Percentiles rank a stretch among this genome's conserved stretches.
phyloP scores from a whole-genome alignment of 148 eudicot genomes.

The Heliosperma pusillum region DNA sequence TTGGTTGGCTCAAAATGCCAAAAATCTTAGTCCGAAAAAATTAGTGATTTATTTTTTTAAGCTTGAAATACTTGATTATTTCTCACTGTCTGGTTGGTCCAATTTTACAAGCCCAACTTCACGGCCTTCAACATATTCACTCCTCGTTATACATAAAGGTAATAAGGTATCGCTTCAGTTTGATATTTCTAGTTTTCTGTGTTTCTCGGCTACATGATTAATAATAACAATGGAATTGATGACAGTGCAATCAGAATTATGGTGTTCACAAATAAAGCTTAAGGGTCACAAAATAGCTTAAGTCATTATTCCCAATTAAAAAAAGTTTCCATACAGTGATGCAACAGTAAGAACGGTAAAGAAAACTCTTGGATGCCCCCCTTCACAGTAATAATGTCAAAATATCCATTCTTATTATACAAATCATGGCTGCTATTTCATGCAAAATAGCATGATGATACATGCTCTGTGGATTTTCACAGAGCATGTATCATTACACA shows the following conservation, averaged over 20 bases:
- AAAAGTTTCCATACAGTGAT: background rate
- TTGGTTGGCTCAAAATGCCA: background rate
- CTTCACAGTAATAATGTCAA: no score
- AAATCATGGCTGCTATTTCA: no score
- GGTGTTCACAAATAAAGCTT: background rate
- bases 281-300: background rate
- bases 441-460: no score
- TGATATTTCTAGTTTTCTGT: background rate
- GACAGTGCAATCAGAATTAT: background rate
- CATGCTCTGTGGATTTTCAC: no score
- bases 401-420: no score
- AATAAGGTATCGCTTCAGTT: background rate
- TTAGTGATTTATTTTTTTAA: background rate
- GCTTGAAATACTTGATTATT: background rate
- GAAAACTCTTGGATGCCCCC: no score
- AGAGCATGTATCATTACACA: no score
- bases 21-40: background rate
- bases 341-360: no score
- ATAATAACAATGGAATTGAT: background rate
- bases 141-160: background rate
- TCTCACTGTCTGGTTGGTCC: background rate
- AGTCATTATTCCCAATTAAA: background rate
- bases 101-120: background rate
- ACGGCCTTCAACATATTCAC: background rate
- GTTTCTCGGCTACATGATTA: background rate